Evolutionary conservation across 208 protist genomes (phyloP).

Genomic region (Crithidia bombi): DNA sequence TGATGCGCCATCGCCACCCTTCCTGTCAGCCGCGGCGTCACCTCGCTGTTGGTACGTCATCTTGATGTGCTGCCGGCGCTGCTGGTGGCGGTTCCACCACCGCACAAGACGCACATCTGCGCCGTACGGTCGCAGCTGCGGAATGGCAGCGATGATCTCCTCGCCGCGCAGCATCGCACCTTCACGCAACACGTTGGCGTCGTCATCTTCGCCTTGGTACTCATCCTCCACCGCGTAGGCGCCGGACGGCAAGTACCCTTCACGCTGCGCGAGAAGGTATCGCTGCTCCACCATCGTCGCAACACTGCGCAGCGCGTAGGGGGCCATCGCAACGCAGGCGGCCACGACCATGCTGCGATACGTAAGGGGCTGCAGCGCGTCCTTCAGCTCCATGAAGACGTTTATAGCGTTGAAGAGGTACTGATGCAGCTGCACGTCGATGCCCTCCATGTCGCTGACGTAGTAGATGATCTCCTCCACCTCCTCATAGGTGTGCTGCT

Average conservation of each 20-base stretch:
- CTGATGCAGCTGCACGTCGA: constrained; percentile 72
- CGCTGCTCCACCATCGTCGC: constrained; percentile 23
- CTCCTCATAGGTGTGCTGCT: constrained; percentile 55
- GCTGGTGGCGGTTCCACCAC: constrained; percentile 63
- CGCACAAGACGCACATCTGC: constrained; percentile 60
- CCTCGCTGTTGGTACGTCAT: constrained; percentile 11
- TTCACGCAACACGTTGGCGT: constrained; percentile 40
- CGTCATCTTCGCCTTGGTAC: constrained; percentile 29
- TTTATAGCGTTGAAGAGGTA: constrained; percentile 49
- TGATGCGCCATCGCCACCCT: background rate
- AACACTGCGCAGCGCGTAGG: constrained; percentile 29
- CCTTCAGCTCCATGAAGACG: constrained; percentile 21
- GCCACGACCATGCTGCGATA: constrained; percentile 29
- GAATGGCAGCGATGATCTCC: constrained; percentile 70
- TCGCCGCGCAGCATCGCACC: constrained; percentile 69
- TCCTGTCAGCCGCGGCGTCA: background rate
- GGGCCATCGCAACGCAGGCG: constrained; percentile 18
- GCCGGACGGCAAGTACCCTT: constrained; percentile 34
- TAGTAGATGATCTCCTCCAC: constrained; percentile 78
- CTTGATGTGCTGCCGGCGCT: constrained; percentile 31
- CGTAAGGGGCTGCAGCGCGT: constrained; percentile 35
- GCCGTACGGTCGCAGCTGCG: constrained; percentile 67
- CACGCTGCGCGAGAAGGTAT: constrained; percentile 30
- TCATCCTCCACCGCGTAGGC: constrained; percentile 34
- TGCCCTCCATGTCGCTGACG: constrained; percentile 78